Conservation (phyloP, 768 basidiomycete species). For the Rhizopogon salebrosus region DNA sequence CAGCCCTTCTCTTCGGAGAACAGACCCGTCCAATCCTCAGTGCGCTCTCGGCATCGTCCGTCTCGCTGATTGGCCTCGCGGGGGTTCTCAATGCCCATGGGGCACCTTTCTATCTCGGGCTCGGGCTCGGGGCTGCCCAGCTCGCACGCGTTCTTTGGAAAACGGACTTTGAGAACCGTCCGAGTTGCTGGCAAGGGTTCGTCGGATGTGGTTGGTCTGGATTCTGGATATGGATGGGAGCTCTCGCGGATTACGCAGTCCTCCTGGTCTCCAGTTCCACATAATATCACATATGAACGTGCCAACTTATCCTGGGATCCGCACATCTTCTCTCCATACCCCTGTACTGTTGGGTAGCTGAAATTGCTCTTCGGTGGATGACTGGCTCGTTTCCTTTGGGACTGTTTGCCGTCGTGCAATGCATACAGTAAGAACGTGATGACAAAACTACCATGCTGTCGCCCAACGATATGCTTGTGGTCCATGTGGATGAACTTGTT, state of each 20-base stretch:
- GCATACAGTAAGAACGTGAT: too few species aligned
- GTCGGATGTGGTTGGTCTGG: conserved; percentile 85
- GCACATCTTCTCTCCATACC: too few species aligned
- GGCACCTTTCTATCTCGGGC: conserved; percentile 73
- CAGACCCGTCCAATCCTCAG: conserved; percentile 71
- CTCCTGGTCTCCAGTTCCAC: conserved; percentile 10
- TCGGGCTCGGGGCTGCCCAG: conserved; percentile 68
- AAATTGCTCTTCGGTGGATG: too few species aligned
- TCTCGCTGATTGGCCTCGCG: conserved; percentile 72
- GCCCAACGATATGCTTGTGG: too few species aligned
- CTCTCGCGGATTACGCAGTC: conserved; percentile 59
- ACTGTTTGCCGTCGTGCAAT: too few species aligned
- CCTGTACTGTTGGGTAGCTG: too few species aligned
- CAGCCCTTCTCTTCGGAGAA: conserved; percentile 84
- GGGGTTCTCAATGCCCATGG: conserved; percentile 79
- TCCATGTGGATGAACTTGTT: too few species aligned
- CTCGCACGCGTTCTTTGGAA: conserved; percentile 68
- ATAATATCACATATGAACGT: neutral
- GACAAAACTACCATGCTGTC: too few species aligned
- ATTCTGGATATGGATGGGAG: conserved; percentile 82
- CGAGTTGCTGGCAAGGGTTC: conserved; percentile 90
- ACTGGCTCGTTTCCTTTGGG: too few species aligned
- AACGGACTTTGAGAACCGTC: conserved; percentile 71
- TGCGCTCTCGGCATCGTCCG: conserved; percentile 64
- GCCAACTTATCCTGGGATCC: too few species aligned